Conservation (phyloP, 2,329 filamentous ascomycete species). For the Lachnellula suecica region DNA sequence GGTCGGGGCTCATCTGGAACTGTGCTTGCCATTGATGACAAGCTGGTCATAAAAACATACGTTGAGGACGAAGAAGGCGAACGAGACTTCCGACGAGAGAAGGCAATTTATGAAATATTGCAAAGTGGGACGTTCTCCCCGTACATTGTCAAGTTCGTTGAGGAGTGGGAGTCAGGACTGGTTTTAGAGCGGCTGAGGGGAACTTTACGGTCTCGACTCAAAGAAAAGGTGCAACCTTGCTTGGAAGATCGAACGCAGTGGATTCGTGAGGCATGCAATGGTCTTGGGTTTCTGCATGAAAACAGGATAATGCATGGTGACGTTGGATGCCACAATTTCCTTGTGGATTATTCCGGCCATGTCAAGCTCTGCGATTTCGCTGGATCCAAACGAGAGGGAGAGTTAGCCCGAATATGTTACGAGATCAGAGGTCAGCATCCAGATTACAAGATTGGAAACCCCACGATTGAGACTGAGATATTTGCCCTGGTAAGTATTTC, state of each 20-base stretch:
- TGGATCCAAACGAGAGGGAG: conserved; percentile 3
- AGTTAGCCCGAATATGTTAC: conserved; percentile 3
- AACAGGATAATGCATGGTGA: conserved; percentile 10
- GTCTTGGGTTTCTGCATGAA: neutral
- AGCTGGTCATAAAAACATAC: conserved; percentile 3
- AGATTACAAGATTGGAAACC: neutral
- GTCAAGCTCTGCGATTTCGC: conserved; percentile 13
- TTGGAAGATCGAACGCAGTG: neutral
- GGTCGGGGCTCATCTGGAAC: conserved; percentile 1
- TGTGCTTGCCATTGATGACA: conserved; percentile 1
- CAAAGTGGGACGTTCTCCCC: neutral
- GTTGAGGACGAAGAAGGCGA: conserved; percentile 1
- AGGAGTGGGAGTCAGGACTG: conserved; percentile 1
- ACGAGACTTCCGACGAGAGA: neutral
- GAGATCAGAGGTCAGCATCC: conserved; percentile 11
- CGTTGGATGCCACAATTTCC: conserved; percentile 13
- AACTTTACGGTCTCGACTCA: neutral
- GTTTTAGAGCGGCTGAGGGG: conserved; percentile 1
- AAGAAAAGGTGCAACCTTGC: neutral
- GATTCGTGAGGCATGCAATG: neutral
- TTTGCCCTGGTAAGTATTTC: no score
- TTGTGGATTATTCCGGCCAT: neutral
- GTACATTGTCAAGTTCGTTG: conserved; percentile 1
- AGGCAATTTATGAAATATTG: neutral
- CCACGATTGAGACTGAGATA: conserved; percentile 5